A percentile compares a stretch with the other conserved stretches of the same genome.
These are phyloP conservation scores for Cornus controversa DNA, from an alignment of 148 eudicot species.

Conservation along the genomic window DNA sequence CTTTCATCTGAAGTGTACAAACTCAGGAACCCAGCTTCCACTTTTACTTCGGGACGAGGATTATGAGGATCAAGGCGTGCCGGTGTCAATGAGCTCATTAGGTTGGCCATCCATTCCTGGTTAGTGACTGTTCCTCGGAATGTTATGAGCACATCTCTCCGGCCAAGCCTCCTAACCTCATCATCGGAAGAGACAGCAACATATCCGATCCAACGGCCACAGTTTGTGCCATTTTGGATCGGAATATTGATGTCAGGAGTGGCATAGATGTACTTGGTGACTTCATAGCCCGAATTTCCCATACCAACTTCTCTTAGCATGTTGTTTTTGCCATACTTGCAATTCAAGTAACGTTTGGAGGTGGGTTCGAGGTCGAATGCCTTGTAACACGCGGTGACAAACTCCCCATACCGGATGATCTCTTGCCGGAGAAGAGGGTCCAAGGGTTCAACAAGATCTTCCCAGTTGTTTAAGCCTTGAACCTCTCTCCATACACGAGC, in stretches of 20 bases:
- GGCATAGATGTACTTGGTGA: constrained; percentile 42
- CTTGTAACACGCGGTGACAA: constrained; percentile 33
- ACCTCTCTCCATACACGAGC: constrained; percentile 32
- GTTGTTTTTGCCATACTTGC: constrained; percentile 34
- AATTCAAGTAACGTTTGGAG: constrained; percentile 30
- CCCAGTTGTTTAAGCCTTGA: constrained; percentile 38
- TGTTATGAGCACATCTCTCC: constrained; percentile 31
- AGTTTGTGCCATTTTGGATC: constrained; percentile 11
- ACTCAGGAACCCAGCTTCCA: constrained; percentile 37
- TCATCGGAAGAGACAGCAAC: constrained; percentile 26
- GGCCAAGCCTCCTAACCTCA: constrained; percentile 20
- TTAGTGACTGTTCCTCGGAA: constrained; percentile 40
- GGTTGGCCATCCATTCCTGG: constrained; percentile 35
- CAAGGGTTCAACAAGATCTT: constrained; percentile 32
- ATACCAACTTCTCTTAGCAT: constrained; percentile 33
- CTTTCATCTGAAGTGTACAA: constrained; percentile 32
- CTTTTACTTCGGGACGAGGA: constrained; percentile 27
- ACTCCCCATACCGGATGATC: constrained; percentile 39
- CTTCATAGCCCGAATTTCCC: constrained; percentile 23
- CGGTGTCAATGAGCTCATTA: constrained; percentile 35
- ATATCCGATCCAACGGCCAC: constrained; percentile 41
- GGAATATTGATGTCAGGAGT: constrained; percentile 29
- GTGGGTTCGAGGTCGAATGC: constrained; percentile 37
- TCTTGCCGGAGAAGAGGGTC: constrained; percentile 34
- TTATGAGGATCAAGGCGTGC: constrained; percentile 36